Percentiles rank a stretch among this genome's conserved stretches.
Evolutionary conservation across 2,329 filamentous ascomycete genomes (phyloP).

Genomic region (Cladorrhinum sp.): DNA sequence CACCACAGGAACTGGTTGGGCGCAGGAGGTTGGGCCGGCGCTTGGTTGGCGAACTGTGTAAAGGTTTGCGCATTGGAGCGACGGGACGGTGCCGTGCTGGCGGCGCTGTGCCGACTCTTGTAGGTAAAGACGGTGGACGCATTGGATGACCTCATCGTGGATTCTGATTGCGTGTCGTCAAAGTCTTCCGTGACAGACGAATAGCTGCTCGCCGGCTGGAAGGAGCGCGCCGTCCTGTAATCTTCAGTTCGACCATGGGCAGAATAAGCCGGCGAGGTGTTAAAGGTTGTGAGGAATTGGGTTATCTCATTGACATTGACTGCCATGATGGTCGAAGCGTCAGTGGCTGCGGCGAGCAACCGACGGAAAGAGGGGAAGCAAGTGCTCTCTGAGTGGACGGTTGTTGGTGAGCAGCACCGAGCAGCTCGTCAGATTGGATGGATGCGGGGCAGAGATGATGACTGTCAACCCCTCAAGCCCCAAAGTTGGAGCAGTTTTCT

Average conservation of each 20-base stretch:
- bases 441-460: background rate
- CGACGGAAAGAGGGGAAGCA: background rate
- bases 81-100: conserved; percentile 8
- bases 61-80: background rate
- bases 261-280: conserved; percentile 8
- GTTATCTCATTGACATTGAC: too few relatives aligned
- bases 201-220: too few relatives aligned
- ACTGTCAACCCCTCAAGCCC: background rate
- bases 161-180: too few relatives aligned
- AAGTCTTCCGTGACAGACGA: too few relatives aligned
- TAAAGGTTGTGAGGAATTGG: too few relatives aligned
- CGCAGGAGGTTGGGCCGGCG: background rate
- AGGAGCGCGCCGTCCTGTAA: too few relatives aligned
- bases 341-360: background rate
- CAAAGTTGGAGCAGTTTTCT: background rate
- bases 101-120: conserved; percentile 1
- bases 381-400: conserved; percentile 1
- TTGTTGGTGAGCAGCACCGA: background rate
- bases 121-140: conserved; percentile 5
- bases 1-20: conserved; percentile 37
- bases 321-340: conserved; percentile 7
- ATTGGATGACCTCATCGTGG: conserved; percentile 2
- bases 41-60: too few relatives aligned
- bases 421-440: background rate
- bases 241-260: too few relatives aligned